These are phyloP conservation scores for Agapanthus africanus DNA, from an alignment of 106 monocot genomes.

Conservation along the genomic window DNA sequence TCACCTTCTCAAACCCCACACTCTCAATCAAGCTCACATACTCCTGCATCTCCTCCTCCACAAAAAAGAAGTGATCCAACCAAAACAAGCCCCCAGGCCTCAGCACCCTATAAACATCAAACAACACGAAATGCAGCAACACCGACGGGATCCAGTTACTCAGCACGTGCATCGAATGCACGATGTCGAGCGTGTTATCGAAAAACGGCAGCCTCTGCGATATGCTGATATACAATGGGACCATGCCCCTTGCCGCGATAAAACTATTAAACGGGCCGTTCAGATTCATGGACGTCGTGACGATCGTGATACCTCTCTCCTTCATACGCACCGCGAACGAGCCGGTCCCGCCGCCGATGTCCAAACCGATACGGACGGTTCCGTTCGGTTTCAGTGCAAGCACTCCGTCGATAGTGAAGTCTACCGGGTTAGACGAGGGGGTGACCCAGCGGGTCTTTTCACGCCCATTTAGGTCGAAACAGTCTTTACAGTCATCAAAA, in stretches of 20 bases:
- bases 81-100: constrained; percentile 48
- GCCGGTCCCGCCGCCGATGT: constrained; percentile 59
- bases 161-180: no score
- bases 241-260: constrained; percentile 49
- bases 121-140: constrained; percentile 36
- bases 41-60: constrained; percentile 33
- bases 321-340: constrained; percentile 54
- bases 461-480: constrained; percentile 50
- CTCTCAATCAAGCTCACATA: constrained; percentile 38
- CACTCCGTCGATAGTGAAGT: constrained; percentile 46
- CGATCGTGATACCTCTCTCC: constrained; percentile 36
- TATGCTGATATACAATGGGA: constrained; percentile 49
- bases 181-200: no score
- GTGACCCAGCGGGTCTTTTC: constrained; percentile 41
- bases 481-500: constrained; percentile 73
- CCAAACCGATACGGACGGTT: constrained; percentile 54
- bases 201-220: constrained; percentile 53
- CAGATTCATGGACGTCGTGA: constrained; percentile 60
- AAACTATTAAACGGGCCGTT: constrained; percentile 67
- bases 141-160: constrained; percentile 44
- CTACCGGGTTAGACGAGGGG: constrained; percentile 13
- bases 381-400: constrained; percentile 23
- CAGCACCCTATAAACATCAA: constrained; percentile 38
- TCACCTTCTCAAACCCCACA: constrained; percentile 37
- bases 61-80: constrained; percentile 57